Base-by-base conservation (phyloP, 2,329 filamentous ascomycete species). In the Acrodontium crateriforme region DNA sequence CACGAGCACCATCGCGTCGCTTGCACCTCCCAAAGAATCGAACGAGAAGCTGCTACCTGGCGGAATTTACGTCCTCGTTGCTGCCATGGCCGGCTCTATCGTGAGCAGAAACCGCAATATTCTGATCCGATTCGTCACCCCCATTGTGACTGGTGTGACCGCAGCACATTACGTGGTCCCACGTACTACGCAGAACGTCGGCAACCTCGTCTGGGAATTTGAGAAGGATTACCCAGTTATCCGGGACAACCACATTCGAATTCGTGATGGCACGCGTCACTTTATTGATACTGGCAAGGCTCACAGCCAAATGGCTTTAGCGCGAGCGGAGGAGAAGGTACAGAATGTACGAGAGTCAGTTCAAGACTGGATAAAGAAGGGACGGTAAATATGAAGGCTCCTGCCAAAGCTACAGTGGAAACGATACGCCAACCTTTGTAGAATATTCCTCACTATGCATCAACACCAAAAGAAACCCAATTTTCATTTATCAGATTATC, bases 61-160 rank as follows among this genome's bases (percentile, higher is more conserved):
- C 15, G 67, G 74, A 34, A 73, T 95, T 42, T 95, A 95, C 60
- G 84, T 95, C 25, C 70, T 94, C 16, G 85, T 98, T 25, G 78
- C 85, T 22, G 76, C 82, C 46, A 94, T 98, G 85, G 82, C 89
- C 18, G 89, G 87, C 44, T 84, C 74, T 56, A 95, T 98, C 53
- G 64, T 94, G 30, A 74, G 81, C 30, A 74, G 87, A 38, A 91
- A 92, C 64, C 75, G 87, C 45, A 85, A 79, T 55, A 68, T 95
- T 38, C 54, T 93, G 37, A 62, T 98, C 29, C 75, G 89, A 42
- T 74, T 77, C 29, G 64, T 75, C 2, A 68, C 80, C 2, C 89
- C 89, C 8, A 57, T 87, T 27, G 74, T 76, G 12, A 72, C 94
- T 23, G 89, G 85, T 41, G 62, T 92, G 38, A 74, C 74, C 31